Base-by-base conservation (phyloP, 768 basidiomycete species). In the Pulveroboletus sp. region DNA sequence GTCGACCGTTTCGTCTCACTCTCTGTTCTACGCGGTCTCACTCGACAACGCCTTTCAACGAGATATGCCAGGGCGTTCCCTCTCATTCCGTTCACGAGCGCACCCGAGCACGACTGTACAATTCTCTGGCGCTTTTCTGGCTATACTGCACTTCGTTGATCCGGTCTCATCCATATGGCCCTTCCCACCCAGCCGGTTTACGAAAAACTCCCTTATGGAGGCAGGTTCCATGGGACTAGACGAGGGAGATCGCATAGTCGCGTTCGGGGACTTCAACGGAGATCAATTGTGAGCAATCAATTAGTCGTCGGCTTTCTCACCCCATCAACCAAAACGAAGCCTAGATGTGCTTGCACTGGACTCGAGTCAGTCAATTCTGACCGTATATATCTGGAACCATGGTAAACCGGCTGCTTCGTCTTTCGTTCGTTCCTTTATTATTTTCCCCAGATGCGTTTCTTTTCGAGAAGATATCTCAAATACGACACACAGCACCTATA, bases 241-340 rank as follows among this genome's bases (percentile, higher is more conserved):
- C 41, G 76, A 74, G n/a, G 78, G 81, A 46, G 83, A 81, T 26
- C 77, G 88, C 45, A 78, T 96, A 17, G 76, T 91, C 52, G 94
- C 93, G 8, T 89, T 91, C 59, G 96, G 93, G 30, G 95, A 99
- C 72, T 95, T 94, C 68, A 83, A 97, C 66, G 93, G 90, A 5
- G 93, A 98, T 68, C 93, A 97, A 66, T 88, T 89, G 93, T 96
- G 65, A 64, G 89, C 71, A 17, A 51, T 38, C 41, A 35, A 15
- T 15, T 5, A 9, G 18, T 10, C 27, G 32, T 40, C 36, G 28
- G 9, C 7, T 11, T 30, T 42, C 36, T 21, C 37, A 17, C 27
- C 28, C 28, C 41, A 45, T 30, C 31, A 32, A 43, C 39, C 28
- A 26, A 36, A 39, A 41, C 47, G 24, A 59, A 96, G 93, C 57